Percentiles rank a stretch among this genome's conserved stretches.
phyloP scores from a whole-genome alignment of 1,139 yeast genomes.

The Diutina pseudorugosa region DNA sequence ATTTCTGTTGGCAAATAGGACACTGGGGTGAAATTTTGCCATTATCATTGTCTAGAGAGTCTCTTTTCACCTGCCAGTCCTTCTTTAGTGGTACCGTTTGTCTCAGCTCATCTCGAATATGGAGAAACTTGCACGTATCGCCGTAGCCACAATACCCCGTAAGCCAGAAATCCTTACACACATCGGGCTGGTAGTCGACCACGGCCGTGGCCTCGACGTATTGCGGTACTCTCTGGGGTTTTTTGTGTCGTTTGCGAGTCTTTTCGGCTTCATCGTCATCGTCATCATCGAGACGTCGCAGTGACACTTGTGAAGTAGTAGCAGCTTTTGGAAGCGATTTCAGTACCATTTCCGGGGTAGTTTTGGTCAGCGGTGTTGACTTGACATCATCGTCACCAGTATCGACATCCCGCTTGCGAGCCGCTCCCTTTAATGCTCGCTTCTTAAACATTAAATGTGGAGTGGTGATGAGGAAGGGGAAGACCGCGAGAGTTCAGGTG shows the following conservation, averaged over 20 bases:
- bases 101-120: constrained; percentile 76
- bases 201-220: constrained; percentile 12
- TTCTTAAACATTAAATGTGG: neutral
- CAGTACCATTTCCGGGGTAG: neutral
- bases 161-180: constrained; percentile 83
- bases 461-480: neutral
- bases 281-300: neutral
- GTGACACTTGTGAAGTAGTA: neutral
- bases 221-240: neutral
- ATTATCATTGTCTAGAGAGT: constrained; percentile 7
- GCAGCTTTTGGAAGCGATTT: neutral
- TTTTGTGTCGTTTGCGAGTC: neutral
- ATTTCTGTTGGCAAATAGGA: constrained; percentile 47
- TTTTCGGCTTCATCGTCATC: neutral
- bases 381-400: neutral
- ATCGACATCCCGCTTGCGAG: neutral
- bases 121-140: constrained; percentile 93
- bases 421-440: neutral
- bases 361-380: neutral
- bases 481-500: too few relatives aligned
- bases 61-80: constrained; percentile 51
- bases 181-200: constrained; percentile 89
- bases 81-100: constrained; percentile 56
- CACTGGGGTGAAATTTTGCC: constrained; percentile 54
- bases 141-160: constrained; percentile 98